Evolutionary conservation across 2,329 filamentous ascomycete species (phyloP).

Genomic region (Hypoxylon sp.): DNA sequence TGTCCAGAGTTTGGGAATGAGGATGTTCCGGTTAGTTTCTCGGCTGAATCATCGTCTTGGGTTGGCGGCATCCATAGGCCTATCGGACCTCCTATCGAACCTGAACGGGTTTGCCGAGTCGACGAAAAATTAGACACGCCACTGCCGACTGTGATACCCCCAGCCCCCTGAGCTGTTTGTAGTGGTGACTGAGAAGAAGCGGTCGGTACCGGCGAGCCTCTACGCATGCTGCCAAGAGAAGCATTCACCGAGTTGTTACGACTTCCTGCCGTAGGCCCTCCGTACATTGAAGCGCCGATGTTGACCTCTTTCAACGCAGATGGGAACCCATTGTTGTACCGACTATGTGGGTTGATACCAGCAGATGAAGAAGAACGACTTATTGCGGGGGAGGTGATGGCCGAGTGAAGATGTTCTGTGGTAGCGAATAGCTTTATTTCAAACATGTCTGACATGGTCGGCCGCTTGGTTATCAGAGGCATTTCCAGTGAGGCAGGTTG

Average conservation of each 20-base stretch:
- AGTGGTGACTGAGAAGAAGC: constrained; percentile 38
- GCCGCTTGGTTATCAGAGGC: constrained; percentile 32
- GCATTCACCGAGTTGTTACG: constrained; percentile 58
- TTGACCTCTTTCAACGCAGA: constrained; percentile 45
- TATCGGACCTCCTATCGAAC: constrained; percentile 56
- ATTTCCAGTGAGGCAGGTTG: constrained; percentile 43
- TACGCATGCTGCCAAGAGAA: constrained; percentile 49
- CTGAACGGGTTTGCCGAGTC: constrained; percentile 48
- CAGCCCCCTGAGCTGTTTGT: constrained; percentile 41
- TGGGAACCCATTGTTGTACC: constrained; percentile 50
- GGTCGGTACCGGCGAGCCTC: constrained; percentile 38
- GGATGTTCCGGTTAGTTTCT: constrained; percentile 41
- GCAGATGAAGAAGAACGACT: constrained; percentile 46
- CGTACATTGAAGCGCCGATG: constrained; percentile 47
- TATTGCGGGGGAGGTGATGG: constrained; percentile 47
- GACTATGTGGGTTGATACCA: constrained; percentile 49
- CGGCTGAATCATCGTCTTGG: constrained; percentile 38
- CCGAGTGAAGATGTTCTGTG: constrained; percentile 73
- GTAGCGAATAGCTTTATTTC: constrained; percentile 79
- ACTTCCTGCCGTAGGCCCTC: constrained; percentile 51
- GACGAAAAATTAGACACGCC: constrained; percentile 36
- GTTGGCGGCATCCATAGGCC: constrained; percentile 60
- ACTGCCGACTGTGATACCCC: constrained; percentile 53
- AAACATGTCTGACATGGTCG: constrained; percentile 68
- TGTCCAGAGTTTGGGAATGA: constrained; percentile 63